Evolutionary conservation across 2,329 filamentous ascomycete genomes (phyloP).

Genomic region (Trichoderma brevicompactum): DNA sequence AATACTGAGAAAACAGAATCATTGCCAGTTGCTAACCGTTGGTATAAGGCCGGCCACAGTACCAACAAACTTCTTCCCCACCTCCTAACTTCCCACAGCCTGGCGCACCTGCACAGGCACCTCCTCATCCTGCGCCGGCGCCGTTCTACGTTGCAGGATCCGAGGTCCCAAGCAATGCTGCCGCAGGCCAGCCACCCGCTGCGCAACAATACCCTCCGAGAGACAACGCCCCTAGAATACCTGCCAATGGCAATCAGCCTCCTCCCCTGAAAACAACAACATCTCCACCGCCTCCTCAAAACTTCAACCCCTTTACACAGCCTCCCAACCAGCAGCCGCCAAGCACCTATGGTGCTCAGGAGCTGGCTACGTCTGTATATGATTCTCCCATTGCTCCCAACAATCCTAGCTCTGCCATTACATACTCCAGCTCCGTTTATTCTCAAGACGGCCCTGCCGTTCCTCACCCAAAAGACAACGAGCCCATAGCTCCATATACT

Average conservation of each 20-base stretch:
- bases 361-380: constrained; percentile 77
- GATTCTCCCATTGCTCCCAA: constrained; percentile 70
- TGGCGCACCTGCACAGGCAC: constrained; percentile 46
- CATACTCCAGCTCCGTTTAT: constrained; percentile 54
- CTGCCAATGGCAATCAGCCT: constrained; percentile 53
- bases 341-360: constrained; percentile 62
- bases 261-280: constrained; percentile 57
- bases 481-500: constrained; percentile 37
- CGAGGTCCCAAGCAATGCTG: constrained; percentile 53
- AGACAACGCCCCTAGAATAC: constrained; percentile 56
- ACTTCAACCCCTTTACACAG: constrained; percentile 51
- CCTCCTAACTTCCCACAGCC: constrained; percentile 60
- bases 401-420: constrained; percentile 49
- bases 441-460: constrained; percentile 51
- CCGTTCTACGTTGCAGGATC: constrained; percentile 70
- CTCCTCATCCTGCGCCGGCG: constrained; percentile 47
- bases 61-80: constrained; percentile 53
- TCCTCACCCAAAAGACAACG: constrained; percentile 37
- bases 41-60: constrained; percentile 51
- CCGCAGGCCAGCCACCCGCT: constrained; percentile 36
- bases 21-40: constrained; percentile 18
- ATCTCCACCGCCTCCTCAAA: constrained; percentile 54
- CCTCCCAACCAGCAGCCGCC: constrained; percentile 35
- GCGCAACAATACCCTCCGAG: constrained; percentile 57
- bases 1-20: not conserved